Conservation (phyloP, 768 basidiomycete species). For the Pisolithus tinctorius region DNA sequence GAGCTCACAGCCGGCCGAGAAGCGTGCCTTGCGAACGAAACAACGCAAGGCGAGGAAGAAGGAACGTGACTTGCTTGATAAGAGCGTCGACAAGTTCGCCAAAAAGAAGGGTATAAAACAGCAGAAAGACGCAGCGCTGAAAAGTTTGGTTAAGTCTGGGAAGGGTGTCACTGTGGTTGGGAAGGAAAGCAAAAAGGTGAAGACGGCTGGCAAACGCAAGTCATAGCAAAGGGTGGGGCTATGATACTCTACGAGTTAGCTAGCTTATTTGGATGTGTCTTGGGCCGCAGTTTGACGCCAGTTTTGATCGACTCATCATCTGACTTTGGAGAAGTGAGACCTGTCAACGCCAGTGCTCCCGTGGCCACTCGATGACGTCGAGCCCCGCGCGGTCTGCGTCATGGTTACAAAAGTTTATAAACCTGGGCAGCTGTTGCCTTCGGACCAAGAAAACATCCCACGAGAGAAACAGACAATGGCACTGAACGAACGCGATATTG, state of each 20-base stretch:
- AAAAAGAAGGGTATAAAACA: conserved; percentile 54
- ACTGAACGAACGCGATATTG: not conserved
- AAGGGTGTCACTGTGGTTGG: conserved; percentile 86
- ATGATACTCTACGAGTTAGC: no score
- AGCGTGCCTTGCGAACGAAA: conserved; percentile 61
- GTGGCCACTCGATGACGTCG: not conserved
- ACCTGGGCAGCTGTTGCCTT: not conserved
- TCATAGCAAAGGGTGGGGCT: not conserved
- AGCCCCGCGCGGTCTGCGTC: not conserved
- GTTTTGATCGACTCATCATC: not conserved
- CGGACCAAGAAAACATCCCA: not conserved
- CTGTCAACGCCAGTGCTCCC: not conserved
- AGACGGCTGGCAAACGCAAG: conserved; percentile 20
- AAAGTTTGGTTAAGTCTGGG: conserved; percentile 76
- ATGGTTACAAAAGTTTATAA: not conserved
- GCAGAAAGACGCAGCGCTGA: conserved; percentile 80
- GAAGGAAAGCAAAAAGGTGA: conserved; percentile 45
- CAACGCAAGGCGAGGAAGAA: conserved; percentile 67
- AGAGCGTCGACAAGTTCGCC: conserved; percentile 57
- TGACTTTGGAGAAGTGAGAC: not conserved
- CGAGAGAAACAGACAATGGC: not conserved
- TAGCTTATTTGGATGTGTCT: not conserved
- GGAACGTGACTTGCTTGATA: conserved; percentile 57
- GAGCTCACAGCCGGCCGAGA: conserved; percentile 86
- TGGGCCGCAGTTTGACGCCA: no score